Conservation (phyloP, 2,329 filamentous ascomycete species). For the Penicillium vulpinum region DNA sequence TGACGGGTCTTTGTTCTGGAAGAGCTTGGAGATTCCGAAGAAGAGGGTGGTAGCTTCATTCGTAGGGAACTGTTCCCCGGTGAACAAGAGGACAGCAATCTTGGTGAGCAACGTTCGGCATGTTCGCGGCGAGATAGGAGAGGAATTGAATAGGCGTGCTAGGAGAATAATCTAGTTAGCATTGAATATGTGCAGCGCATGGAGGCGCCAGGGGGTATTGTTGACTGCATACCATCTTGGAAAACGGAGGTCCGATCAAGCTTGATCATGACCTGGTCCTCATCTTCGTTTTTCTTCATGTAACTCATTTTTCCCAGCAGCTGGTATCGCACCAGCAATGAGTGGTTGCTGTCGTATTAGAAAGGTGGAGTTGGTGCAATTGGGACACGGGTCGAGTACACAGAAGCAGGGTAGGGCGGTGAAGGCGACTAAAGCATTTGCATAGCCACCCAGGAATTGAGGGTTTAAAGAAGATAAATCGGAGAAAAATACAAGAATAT, state of each 20-base stretch:
- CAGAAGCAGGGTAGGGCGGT: slow-evolving; percentile 25
- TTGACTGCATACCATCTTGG: slow-evolving; percentile 76
- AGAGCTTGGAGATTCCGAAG: slow-evolving; percentile 98
- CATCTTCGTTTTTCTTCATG: slow-evolving; percentile 99
- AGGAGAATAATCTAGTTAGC: slow-evolving; percentile 26
- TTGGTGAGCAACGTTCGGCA: slow-evolving; percentile 97
- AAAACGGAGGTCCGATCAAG: slow-evolving; percentile 97
- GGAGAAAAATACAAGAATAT: slow-evolving; percentile 1
- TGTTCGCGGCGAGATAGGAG: slow-evolving; percentile 93
- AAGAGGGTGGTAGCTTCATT: slow-evolving; percentile 98
- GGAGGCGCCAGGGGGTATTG: slow-evolving; percentile 24
- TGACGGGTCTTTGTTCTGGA: slow-evolving; percentile 98
- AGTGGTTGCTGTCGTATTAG: slow-evolving; percentile 24
- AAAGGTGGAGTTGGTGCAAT: slow-evolving; percentile 27
- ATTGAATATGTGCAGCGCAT: slow-evolving; percentile 19
- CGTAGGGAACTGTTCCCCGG: slow-evolving; percentile 92
- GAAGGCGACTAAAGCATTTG: slow-evolving; percentile 26
- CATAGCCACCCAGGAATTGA: slow-evolving; percentile 18
- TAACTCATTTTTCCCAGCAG: slow-evolving; percentile 70
- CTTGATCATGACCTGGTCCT: slow-evolving; percentile 88
- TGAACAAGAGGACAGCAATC: slow-evolving; percentile 93
- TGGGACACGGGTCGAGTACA: slow-evolving; percentile 26
- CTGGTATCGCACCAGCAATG: slow-evolving; percentile 34
- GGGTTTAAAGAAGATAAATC: neutral
- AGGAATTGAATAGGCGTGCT: slow-evolving; percentile 98